Base-by-base conservation (phyloP, 768 basidiomycete species). In the Agaricus blazei region DNA sequence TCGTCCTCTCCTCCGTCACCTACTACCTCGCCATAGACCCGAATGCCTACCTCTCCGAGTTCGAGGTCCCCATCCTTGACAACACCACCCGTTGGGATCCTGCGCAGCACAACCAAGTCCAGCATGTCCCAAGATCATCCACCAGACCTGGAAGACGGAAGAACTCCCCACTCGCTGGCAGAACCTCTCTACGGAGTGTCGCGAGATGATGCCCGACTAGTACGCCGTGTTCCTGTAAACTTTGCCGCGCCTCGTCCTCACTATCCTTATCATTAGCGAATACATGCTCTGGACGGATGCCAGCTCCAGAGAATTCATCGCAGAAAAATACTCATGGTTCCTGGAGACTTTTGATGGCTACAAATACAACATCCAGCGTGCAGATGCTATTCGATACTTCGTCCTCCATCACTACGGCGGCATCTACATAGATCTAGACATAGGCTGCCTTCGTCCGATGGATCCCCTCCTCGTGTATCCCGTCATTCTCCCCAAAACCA, bases 281-380 rank as follows among this genome's bases (percentile, higher is more conserved):
- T 97, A 98, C 77, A 94, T 85, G 77, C 79, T 99, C 9, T 99
- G 97, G 97, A 98, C 97, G 12, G 97, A 99, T 69, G 89, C 84
- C 7, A 75, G 80, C 58, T 91, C 97, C 14, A 85, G 93, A 60
- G 81, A 88, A 62, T 98, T 99, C 71, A 91, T 99, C 63, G 86
- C 88, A 15, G 72, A 83, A 57, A 70, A 92, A 57, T 99, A 98
- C 65, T 79, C 88, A 19, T 93, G 93, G 87, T 97, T 97, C 72
- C 80, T 99, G 48, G 83, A 90, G 63, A 96, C 90, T 26, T 99
- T 90, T 65, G 93, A 98, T 73, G 79, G 81, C 60, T 99, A 99
- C 78, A 76, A 81, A 56, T 98, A 94, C 70, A 75, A 82, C 42
- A 97, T 98, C 64, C 94, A 96, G 67, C 90, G 97, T 42, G 97